Base-by-base conservation (phyloP, 2,329 filamentous ascomycete genomes). In the Nothophoma quercina region DNA sequence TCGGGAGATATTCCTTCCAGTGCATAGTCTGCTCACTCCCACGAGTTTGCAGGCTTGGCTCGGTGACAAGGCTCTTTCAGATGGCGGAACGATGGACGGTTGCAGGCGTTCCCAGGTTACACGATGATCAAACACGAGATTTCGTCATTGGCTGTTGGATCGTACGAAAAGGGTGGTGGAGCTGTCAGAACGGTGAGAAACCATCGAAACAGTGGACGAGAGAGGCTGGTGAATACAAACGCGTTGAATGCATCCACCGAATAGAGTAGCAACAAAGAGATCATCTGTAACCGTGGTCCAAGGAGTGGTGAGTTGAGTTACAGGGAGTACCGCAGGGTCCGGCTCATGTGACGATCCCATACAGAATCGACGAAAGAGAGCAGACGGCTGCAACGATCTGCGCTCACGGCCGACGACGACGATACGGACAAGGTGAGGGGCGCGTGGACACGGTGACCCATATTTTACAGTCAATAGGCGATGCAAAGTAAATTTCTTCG, bases 281-380 rank as follows among this genome's bases (percentile, higher is more conserved):
- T 47, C 25, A 10, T 38, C 43, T 34, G 43, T 51, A 50, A 49
- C 45, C 48, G 50, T 45, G 23, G 30, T 36, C 30, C 25, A 23
- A 40, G 38, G 40, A 39, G 22, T 23, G 39, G 29, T 41, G 38
- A 35, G 42, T 33, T 44, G 43, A 51, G 59, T 40, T 38, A 43
- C 57, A 65, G 38, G 56, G 45, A 35, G 49, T 46, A 55, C 49
- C 41, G 62, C 64, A 67, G 67, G 65, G 67, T 64, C 64, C 63
- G 58, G 48, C 36, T 55, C 47, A 57, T 59, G 51, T 42, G 67
- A 56, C 59, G 65, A 69, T 69, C 67, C 39, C 51, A 23, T 57
- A 60, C 60, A 42, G 33, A 60, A 60, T 44, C 29, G 60, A 56
- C 36, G 50, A 62, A 58, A 60, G 59, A 53, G 44, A 60, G 51